phyloP scores from a whole-genome alignment of 176 grass and related monocot species.

The Elymus sibiricus region DNA sequence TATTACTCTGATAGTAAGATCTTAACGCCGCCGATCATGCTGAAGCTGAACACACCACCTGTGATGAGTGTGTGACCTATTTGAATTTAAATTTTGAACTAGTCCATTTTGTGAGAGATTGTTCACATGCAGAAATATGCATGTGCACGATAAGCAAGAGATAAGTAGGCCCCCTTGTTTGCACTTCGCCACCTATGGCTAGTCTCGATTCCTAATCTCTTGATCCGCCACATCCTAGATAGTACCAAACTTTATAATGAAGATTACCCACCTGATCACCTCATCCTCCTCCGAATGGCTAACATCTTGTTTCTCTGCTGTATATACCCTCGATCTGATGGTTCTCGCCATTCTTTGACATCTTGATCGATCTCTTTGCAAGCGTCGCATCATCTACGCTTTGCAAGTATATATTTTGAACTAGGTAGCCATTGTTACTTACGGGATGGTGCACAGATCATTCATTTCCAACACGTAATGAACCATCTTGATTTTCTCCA shows the following conservation, averaged over 20 bases:
- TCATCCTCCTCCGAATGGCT: not conserved
- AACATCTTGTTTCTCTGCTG: not conserved
- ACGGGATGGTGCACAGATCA: not conserved
- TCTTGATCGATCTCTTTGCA: not conserved
- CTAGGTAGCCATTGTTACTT: not conserved
- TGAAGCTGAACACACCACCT: not conserved
- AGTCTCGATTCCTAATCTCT: conserved; percentile 18
- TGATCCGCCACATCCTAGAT: conserved; percentile 8
- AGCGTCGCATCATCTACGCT: not conserved
- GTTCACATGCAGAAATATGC: not conserved
- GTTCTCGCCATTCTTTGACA: not conserved
- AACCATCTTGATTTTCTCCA: not conserved
- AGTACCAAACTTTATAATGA: not conserved
- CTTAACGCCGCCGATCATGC: not conserved
- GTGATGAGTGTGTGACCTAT: not conserved
- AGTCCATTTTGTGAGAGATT: not conserved
- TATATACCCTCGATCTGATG: not conserved
- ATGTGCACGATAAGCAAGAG: not conserved
- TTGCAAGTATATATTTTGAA: not conserved
- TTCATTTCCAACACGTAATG: conserved; percentile 9
- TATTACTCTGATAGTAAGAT: not conserved
- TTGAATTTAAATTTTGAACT: not conserved
- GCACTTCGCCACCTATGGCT: conserved; percentile 34
- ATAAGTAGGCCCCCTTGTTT: conserved; percentile 41
- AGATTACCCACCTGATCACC: not conserved